A percentile compares a stretch with the other conserved stretches of the same genome.
These are phyloP conservation scores for Rheum nobile DNA, from an alignment of 148 eudicot species.

Conservation along the genomic window DNA sequence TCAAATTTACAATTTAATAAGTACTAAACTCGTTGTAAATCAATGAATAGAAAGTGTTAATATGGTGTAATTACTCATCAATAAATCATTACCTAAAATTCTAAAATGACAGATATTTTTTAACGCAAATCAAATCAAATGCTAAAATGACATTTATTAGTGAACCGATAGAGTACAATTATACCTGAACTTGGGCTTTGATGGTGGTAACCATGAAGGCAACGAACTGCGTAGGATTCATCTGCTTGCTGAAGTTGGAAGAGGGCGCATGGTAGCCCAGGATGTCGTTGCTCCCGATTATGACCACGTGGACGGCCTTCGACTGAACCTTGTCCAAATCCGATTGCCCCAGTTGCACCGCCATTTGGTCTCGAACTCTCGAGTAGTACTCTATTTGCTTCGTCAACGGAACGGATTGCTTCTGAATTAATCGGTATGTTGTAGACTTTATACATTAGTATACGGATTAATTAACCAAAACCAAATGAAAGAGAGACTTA, in stretches of 20 bases:
- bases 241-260: not conserved
- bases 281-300: conserved; percentile 74
- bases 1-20: too few relatives aligned
- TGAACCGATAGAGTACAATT: too few relatives aligned
- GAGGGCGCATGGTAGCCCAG: conserved; percentile 24
- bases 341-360: conserved; percentile 26
- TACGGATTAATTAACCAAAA: not conserved
- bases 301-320: conserved; percentile 43
- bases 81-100: too few relatives aligned
- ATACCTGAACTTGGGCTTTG: conserved; percentile 46
- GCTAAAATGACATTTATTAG: too few relatives aligned
- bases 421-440: conserved; percentile 14
- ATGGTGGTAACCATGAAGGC: conserved; percentile 37
- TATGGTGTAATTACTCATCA: too few relatives aligned
- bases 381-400: conserved; percentile 43
- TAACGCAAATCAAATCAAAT: too few relatives aligned
- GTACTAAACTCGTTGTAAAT: too few relatives aligned
- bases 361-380: conserved; percentile 26
- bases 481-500: conserved; percentile 20
- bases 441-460: too few relatives aligned
- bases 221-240: conserved; percentile 16
- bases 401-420: conserved; percentile 34
- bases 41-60: too few relatives aligned
- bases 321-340: conserved; percentile 28
- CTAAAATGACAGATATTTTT: too few relatives aligned